Base-by-base conservation (phyloP, 1,284 basidiomycete species). In the Ustilago crameri region DNA sequence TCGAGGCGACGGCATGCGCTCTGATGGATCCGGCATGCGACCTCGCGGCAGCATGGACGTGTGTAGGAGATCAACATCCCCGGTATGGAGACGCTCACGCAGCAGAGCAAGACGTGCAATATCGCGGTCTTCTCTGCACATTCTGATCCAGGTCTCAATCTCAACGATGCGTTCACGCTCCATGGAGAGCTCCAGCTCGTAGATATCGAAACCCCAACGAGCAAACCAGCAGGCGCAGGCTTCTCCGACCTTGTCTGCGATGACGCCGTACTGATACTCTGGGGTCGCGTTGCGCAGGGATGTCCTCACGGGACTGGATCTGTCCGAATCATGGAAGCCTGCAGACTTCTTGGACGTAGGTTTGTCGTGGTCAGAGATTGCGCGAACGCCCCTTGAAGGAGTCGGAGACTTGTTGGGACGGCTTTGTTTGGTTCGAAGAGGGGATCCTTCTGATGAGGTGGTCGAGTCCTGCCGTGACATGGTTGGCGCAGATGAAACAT, bases 231-330 rank as follows among this genome's bases (percentile, higher is more conserved):
- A 93, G 5, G 89, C 88, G 72, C 90, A 91, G 0, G 92, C 91
- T 84, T 95, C 93, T 24, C 93, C 93, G 65, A 96, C 91, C 85
- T 93, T 94, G 84, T 93, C 89, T 0, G 91, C 91, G 5, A 92
- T 87, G 22, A 88, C 86, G 22, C 93, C 94, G 26, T 79, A 75
- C 32, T 72, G 56, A 42, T 67, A 76, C 46, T 63, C 56, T 15
- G 72, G 67, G 7, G 46, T 10, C 3, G 47, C 35, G 15, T 24
- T 45, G 5, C 26, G 22, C 8, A 38, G 9, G 0, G 37, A 15
- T 1, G 30, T 37, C 12, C 49, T 34, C 0, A 48, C 47, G 14
- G 56, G 45, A 2, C 48, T 44, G 20, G 40, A 17, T 8, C 44
- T 38, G 22, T 64, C 53, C 17, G 38, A 15, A 8, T 62, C 66